phyloP scores from a whole-genome alignment of 495 filamentous ascomycete species.

The Pseudotulostoma volvatum region DNA sequence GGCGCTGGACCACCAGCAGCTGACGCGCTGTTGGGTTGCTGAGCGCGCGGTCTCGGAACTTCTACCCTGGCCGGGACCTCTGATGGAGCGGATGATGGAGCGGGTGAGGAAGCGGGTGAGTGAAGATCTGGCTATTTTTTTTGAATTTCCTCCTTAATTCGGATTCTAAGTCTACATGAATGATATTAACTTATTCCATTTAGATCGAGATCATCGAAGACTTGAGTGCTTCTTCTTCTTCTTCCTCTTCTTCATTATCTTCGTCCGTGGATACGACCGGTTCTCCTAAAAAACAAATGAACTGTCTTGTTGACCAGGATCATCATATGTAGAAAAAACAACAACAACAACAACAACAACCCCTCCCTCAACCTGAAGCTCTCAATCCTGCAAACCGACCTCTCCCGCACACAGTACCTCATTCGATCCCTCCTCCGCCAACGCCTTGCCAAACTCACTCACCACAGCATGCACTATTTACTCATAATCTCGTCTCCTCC shows the following conservation, averaged over 20 bases:
- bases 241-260: too few species aligned
- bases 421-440: constrained; percentile 69
- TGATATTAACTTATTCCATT: too few species aligned
- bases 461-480: constrained; percentile 29
- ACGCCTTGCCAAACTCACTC: constrained; percentile 59
- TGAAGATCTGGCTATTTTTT: too few species aligned
- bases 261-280: constrained; percentile 23
- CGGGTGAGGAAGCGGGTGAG: constrained; percentile 52
- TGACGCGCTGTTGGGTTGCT: constrained; percentile 84
- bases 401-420: constrained; percentile 82
- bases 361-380: constrained; percentile 79
- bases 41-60: constrained; percentile 82
- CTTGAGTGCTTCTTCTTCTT: constrained; percentile 34
- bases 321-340: too few species aligned
- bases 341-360: constrained; percentile 53
- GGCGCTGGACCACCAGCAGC: constrained; percentile 65
- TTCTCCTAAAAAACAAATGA: constrained; percentile 29
- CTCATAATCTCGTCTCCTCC: constrained; percentile 23
- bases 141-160: too few species aligned
- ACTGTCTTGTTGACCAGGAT: too few species aligned
- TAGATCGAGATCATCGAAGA: constrained; percentile 61
- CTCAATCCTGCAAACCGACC: constrained; percentile 91
- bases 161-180: too few species aligned
- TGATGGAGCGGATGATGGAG: constrained; percentile 65
- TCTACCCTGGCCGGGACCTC: constrained; percentile 42